phyloP scores from a whole-genome alignment of 768 basidiomycete genomes.

The Tulasnella sp. region DNA sequence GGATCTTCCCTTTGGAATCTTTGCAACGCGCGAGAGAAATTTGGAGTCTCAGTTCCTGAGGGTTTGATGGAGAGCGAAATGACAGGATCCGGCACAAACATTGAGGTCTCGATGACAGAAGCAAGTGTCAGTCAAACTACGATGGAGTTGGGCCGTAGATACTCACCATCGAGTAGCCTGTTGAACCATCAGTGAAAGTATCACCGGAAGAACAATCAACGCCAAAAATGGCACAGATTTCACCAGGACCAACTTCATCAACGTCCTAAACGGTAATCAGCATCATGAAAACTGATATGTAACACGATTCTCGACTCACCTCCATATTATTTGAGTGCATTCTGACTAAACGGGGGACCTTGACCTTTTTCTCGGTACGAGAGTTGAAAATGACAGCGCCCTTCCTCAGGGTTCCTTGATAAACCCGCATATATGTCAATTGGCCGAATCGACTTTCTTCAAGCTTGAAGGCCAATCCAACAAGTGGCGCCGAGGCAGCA shows the following conservation, averaged over 20 bases:
- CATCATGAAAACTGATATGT: neutral
- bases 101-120: slow-evolving; percentile 79
- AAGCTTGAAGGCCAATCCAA: slow-evolving; percentile 94
- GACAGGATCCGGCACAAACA: slow-evolving; percentile 98
- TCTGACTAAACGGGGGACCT: slow-evolving; percentile 86
- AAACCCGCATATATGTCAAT: slow-evolving; percentile 95
- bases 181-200: slow-evolving; percentile 90
- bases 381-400: slow-evolving; percentile 79
- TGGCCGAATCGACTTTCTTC: slow-evolving; percentile 97
- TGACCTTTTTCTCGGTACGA: slow-evolving; percentile 90
- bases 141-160: neutral
- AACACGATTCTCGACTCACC: slow-evolving; percentile 32
- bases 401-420: slow-evolving; percentile 87
- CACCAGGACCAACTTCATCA: slow-evolving; percentile 84
- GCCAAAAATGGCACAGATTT: slow-evolving; percentile 99
- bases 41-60: slow-evolving; percentile 82
- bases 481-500: slow-evolving; percentile 73
- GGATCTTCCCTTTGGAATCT: slow-evolving; percentile 99
- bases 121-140: neutral
- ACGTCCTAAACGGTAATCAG: slow-evolving; percentile 50
- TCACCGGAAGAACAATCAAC: slow-evolving; percentile 97
- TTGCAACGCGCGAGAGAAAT: slow-evolving; percentile 92
- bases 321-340: slow-evolving; percentile 99
- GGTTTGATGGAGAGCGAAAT: slow-evolving; percentile 92
- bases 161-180: slow-evolving; percentile 82